These are phyloP conservation scores for Mercurialis annua DNA, from an alignment of 345 rosid genomes.

Conservation along the genomic window DNA sequence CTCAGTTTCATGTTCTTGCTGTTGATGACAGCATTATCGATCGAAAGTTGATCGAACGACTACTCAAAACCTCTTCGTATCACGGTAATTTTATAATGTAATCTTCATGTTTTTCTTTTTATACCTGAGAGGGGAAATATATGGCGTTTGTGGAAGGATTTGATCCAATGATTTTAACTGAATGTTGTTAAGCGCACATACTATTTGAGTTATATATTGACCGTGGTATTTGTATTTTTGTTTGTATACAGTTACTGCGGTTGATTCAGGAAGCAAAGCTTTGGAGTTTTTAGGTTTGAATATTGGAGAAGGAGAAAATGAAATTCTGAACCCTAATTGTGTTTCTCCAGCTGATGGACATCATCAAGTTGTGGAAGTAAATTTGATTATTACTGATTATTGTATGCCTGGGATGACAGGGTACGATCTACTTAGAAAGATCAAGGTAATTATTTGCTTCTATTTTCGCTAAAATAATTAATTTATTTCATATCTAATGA, in stretches of 20 bases:
- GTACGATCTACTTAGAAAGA: slow-evolving; percentile 77
- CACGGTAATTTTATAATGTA: slow-evolving; percentile 43
- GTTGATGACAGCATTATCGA: slow-evolving; percentile 85
- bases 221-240: neutral
- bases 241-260: slow-evolving; percentile 68
- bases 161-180: no score
- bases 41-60: slow-evolving; percentile 78
- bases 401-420: slow-evolving; percentile 99
- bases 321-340: slow-evolving; percentile 29
- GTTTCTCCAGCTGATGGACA: slow-evolving; percentile 27
- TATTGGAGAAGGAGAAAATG: slow-evolving; percentile 16
- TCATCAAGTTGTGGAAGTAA: slow-evolving; percentile 47
- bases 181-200: no score
- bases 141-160: no score
- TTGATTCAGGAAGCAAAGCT: slow-evolving; percentile 88
- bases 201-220: no score
- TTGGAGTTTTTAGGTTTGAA: slow-evolving; percentile 74
- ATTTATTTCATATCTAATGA: no score
- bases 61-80: slow-evolving; percentile 81
- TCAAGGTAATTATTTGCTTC: slow-evolving; percentile 48
- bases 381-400: slow-evolving; percentile 87
- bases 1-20: slow-evolving; percentile 82
- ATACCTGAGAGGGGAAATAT: no score
- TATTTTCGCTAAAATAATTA: no score
- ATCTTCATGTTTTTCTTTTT: neutral